A percentile compares a stretch with the other conserved stretches of the same genome.
These are phyloP conservation scores for Pestalotiopsis sp. DNA, from an alignment of 2,329 filamentous ascomycete genomes.

Conservation along the genomic window DNA sequence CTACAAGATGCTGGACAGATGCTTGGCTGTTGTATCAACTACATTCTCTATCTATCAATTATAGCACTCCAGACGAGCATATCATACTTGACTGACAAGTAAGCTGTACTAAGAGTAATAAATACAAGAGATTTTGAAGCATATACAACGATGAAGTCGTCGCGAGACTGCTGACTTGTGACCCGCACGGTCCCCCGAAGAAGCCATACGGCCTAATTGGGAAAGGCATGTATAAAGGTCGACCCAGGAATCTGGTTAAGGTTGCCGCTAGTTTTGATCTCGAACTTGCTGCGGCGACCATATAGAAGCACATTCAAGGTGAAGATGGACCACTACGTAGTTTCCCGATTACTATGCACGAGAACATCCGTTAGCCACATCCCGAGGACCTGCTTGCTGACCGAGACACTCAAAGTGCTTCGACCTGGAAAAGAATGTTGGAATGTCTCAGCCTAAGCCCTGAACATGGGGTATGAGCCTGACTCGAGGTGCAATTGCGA, in stretches of 20 bases:
- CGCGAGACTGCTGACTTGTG: background rate
- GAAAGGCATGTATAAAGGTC: background rate
- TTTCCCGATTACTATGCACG: background rate
- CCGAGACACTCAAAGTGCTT: background rate
- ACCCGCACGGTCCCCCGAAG: background rate
- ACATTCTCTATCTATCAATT: background rate
- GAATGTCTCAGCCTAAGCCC: background rate
- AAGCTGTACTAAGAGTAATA: too few relatives aligned
- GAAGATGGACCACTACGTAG: too few relatives aligned
- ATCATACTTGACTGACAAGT: background rate
- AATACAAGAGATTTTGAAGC: background rate
- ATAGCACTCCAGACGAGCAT: background rate
- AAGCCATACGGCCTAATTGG: background rate
- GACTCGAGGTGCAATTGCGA: background rate
- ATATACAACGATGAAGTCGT: background rate
- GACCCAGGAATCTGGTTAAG: background rate
- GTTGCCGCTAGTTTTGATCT: background rate
- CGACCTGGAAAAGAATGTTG: background rate
- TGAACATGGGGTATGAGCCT: background rate
- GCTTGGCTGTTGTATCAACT: background rate
- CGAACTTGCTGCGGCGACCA: background rate
- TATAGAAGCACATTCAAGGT: background rate
- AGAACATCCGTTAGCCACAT: background rate
- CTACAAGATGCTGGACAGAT: background rate
- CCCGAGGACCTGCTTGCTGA: background rate